phyloP scores from a whole-genome alignment of 257 asterid species.

The Jaltomata sinuosa region DNA sequence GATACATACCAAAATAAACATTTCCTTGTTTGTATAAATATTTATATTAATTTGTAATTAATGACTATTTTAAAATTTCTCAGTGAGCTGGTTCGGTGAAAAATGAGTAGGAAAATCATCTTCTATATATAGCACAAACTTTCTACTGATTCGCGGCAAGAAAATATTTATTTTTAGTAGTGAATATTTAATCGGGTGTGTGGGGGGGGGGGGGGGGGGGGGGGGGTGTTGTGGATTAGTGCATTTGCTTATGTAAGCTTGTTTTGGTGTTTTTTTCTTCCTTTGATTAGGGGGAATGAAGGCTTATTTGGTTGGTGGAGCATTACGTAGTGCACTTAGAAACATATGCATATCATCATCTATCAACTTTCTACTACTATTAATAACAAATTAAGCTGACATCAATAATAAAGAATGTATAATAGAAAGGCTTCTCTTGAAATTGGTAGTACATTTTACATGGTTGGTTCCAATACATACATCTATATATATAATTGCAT shows the following conservation, averaged over 20 bases:
- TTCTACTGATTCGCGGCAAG: too few relatives aligned
- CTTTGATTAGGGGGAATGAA: not conserved
- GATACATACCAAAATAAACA: too few relatives aligned
- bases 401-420: not conserved
- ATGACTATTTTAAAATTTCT: too few relatives aligned
- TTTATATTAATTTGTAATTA: too few relatives aligned
- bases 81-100: too few relatives aligned
- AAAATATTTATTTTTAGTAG: too few relatives aligned
- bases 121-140: too few relatives aligned
- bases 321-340: conserved; percentile 3
- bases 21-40: too few relatives aligned
- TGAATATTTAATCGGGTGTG: too few relatives aligned
- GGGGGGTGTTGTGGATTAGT: too few relatives aligned
- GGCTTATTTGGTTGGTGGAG: not conserved
- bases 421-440: not conserved
- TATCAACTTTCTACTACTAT: not conserved
- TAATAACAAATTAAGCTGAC: not conserved
- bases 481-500: not conserved
- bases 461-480: not conserved
- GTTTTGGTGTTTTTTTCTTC: not conserved
- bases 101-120: too few relatives aligned
- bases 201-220: too few relatives aligned
- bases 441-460: not conserved
- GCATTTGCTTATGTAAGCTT: not conserved
- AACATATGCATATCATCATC: not conserved